phyloP scores from a whole-genome alignment of 2,329 filamentous ascomycete genomes.

The Cryphonectria carpinicola region DNA sequence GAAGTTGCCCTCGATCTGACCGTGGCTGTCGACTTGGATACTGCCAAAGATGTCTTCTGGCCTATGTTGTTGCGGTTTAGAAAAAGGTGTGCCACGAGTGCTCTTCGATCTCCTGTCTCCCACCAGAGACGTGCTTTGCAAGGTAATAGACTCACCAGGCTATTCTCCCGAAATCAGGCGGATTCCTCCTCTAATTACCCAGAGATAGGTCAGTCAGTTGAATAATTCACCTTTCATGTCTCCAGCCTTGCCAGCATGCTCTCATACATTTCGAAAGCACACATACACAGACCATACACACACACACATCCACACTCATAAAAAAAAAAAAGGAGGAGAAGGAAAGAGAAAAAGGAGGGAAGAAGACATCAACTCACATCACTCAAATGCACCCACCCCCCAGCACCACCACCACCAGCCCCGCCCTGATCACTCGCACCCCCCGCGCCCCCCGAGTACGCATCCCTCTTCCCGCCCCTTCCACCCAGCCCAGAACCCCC shows the following conservation, averaged over 20 bases:
- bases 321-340: not conserved
- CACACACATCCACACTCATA: too few species aligned
- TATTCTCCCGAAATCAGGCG: constrained; percentile 69
- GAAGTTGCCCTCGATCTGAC: constrained; percentile 61
- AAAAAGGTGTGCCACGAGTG: not conserved
- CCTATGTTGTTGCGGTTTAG: constrained; percentile 31
- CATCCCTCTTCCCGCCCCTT: constrained; percentile 45
- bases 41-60: constrained; percentile 73
- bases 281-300: not conserved
- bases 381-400: constrained; percentile 68
- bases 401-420: constrained; percentile 61
- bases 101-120: not conserved
- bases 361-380: constrained; percentile 43
- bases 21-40: constrained; percentile 63
- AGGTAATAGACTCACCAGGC: constrained; percentile 49
- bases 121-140: not conserved
- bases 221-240: not conserved
- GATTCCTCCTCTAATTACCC: constrained; percentile 52
- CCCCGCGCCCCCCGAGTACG: constrained; percentile 58
- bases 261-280: not conserved
- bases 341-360: not conserved
- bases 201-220: not conserved
- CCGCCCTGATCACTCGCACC: constrained; percentile 64
- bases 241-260: not conserved
- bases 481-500: constrained; percentile 59